Evolutionary conservation across 2,329 filamentous ascomycete species (phyloP), one percentile per base, ranked within the genome.

Genomic region (Tolypocladium inflatum): DNA sequence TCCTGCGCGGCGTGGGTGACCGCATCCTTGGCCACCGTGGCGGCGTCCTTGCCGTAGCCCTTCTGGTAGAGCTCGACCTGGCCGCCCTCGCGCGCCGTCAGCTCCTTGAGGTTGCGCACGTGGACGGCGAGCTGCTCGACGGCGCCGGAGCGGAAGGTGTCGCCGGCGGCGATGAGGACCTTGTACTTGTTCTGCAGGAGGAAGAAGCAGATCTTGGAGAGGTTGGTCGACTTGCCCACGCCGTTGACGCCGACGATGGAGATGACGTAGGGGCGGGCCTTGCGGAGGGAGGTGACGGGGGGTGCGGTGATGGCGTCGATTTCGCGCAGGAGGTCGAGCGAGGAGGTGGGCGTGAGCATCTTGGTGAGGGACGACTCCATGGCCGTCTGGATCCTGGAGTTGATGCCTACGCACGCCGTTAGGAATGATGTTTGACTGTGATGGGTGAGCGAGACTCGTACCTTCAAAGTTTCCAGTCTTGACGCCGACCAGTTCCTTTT

Each of bases 231-330:
- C 77, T 99, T 99, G 69, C 94, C 94, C 42, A 99, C 94, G 57
- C 94, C 94, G 72, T 99, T 99, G 70, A 99, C 94, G 61, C 94
- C 94, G 50, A 99, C 94, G 61, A 99, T 96, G 58, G 91, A 97
- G 70, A 99, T 95, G 67, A 97, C 93, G 70, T 97, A 99, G 50
- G 94, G 94, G 4, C 94, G 87, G 23, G 82, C 74, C 60, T 81
- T 80, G 64, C 83, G 77, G 60, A 86, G 79, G 37, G 85, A 86
- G 3, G 85, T 82, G 26, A 77, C 78, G 0, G 87, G 76, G 1
- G 90, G 87, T 13, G 83, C 79, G 8, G 85, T 87, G 61, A 95
- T 84, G 51, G 87, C 82, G 68, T 93, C 87, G 65, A 99, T 97
- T 71, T 96, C 91, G 66, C 92, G 91, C 53, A 99, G 86, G 54